Percentiles rank a stretch among this genome's conserved stretches.
Conservation (phyloP, 768 basidiomycete species). For the Mycena indigotica region DNA sequence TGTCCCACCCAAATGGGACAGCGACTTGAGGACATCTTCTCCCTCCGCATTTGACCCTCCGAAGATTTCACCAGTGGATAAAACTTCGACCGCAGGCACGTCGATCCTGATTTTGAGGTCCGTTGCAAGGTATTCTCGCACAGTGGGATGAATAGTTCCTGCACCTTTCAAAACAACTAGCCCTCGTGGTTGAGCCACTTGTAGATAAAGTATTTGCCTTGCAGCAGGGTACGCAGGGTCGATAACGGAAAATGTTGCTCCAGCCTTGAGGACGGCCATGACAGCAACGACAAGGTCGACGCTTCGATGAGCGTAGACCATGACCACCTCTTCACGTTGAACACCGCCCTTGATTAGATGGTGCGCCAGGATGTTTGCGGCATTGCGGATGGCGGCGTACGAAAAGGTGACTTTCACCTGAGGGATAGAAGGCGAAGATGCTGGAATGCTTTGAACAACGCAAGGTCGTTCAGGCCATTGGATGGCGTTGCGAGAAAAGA, state of each 20-base stretch:
- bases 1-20: constrained; percentile 56
- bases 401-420: constrained; percentile 67
- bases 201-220: constrained; percentile 89
- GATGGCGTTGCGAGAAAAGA: constrained; percentile 88
- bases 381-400: constrained; percentile 79
- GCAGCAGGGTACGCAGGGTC: constrained; percentile 97
- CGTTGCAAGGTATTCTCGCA: constrained; percentile 77
- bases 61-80: constrained; percentile 59
- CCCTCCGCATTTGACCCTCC: constrained; percentile 56
- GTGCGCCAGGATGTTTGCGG: constrained; percentile 89
- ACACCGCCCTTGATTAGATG: constrained; percentile 85
- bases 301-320: constrained; percentile 95
- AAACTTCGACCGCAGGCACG: constrained; percentile 84
- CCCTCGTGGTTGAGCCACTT: constrained; percentile 89
- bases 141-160: constrained; percentile 74
- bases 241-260: constrained; percentile 96
- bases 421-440: constrained; percentile 37
- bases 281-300: constrained; percentile 97
- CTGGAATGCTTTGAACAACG: constrained; percentile 77
- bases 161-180: constrained; percentile 91
- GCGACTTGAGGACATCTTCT: constrained; percentile 63
- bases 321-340: constrained; percentile 92
- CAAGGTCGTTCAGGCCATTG: constrained; percentile 81
- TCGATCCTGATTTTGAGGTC: constrained; percentile 87
- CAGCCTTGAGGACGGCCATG: constrained; percentile 94